These are phyloP conservation scores for Pseudocercospora crystallina DNA, from an alignment of 2,329 filamentous ascomycete species.

Conservation along the genomic window DNA sequence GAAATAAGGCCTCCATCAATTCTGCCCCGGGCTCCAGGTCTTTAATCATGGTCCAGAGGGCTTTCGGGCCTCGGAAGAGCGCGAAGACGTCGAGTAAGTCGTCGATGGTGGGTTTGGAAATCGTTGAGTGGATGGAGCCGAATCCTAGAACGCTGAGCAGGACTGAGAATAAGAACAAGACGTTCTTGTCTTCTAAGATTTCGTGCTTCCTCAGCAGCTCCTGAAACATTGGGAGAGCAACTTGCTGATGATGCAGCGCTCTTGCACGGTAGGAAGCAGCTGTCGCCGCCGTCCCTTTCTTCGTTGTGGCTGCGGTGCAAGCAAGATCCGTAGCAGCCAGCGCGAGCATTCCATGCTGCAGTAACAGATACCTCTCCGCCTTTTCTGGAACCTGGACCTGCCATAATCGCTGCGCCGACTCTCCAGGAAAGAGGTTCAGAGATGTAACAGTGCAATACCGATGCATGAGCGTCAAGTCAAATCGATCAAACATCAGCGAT, in stretches of 20 bases:
- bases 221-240: slow-evolving; percentile 28
- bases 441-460: not conserved
- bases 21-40: slow-evolving; percentile 10
- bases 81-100: slow-evolving; percentile 29
- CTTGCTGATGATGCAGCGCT: slow-evolving; percentile 31
- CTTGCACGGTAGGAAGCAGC: slow-evolving; percentile 25
- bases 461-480: slow-evolving; percentile 3
- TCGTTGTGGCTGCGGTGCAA: slow-evolving; percentile 3
- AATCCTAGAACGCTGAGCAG: slow-evolving; percentile 30
- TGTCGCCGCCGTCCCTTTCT: not conserved
- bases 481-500: not conserved
- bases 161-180: slow-evolving; percentile 27
- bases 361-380: slow-evolving; percentile 20
- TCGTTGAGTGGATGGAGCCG: slow-evolving; percentile 24
- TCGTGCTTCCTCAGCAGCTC: slow-evolving; percentile 16
- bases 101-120: slow-evolving; percentile 22
- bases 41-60: slow-evolving; percentile 21
- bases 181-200: slow-evolving; percentile 16
- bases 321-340: slow-evolving; percentile 30
- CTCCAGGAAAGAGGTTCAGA: not conserved
- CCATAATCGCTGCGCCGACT: not conserved
- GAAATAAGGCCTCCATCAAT: slow-evolving; percentile 20
- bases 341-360: slow-evolving; percentile 32
- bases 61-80: slow-evolving; percentile 25
- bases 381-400: slow-evolving; percentile 16